Conservation (phyloP, 2,329 filamentous ascomycete genomes). For the Colletotrichum paranaense region DNA sequence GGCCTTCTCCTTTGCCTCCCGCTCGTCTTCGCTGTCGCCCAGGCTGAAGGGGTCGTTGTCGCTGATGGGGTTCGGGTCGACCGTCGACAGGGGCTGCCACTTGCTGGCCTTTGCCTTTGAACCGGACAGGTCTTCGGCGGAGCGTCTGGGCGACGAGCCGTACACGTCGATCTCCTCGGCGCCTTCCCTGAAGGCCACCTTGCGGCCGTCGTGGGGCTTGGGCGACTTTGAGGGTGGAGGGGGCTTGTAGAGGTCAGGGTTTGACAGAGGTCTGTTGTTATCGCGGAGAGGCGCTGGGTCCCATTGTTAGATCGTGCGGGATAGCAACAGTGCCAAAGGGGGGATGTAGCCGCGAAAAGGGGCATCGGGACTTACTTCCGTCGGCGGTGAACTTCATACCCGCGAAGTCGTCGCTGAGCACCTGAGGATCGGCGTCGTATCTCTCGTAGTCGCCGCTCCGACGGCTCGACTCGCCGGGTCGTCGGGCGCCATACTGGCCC, state of each 20-base stretch:
- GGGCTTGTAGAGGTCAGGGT: slow-evolving; percentile 84
- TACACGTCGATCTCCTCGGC: slow-evolving; percentile 87
- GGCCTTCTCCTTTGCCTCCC: slow-evolving; percentile 76
- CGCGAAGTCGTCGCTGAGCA: slow-evolving; percentile 90
- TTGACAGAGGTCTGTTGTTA: slow-evolving; percentile 72
- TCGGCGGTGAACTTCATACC: slow-evolving; percentile 73
- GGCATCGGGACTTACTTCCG: slow-evolving; percentile 62
- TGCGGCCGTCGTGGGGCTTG: slow-evolving; percentile 59
- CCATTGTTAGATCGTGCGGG: slow-evolving; percentile 37
- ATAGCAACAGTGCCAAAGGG: slow-evolving; percentile 28
- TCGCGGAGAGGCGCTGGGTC: slow-evolving; percentile 62
- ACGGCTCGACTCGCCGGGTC: slow-evolving; percentile 71
- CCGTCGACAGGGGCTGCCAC: slow-evolving; percentile 92
- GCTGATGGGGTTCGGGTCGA: slow-evolving; percentile 69
- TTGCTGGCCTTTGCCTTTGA: slow-evolving; percentile 82
- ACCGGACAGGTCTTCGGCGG: slow-evolving; percentile 60
- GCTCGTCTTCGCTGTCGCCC: slow-evolving; percentile 94
- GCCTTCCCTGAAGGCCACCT: slow-evolving; percentile 68
- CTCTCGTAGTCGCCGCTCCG: slow-evolving; percentile 89
- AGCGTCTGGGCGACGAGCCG: slow-evolving; percentile 68
- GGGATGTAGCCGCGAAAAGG: not conserved
- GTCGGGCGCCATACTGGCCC: slow-evolving; percentile 46
- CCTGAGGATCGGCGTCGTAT: slow-evolving; percentile 93
- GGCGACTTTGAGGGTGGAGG: slow-evolving; percentile 64
- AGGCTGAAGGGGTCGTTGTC: slow-evolving; percentile 98